Conservation (phyloP, 2,329 filamentous ascomycete genomes). For the Penicillium sp. region DNA sequence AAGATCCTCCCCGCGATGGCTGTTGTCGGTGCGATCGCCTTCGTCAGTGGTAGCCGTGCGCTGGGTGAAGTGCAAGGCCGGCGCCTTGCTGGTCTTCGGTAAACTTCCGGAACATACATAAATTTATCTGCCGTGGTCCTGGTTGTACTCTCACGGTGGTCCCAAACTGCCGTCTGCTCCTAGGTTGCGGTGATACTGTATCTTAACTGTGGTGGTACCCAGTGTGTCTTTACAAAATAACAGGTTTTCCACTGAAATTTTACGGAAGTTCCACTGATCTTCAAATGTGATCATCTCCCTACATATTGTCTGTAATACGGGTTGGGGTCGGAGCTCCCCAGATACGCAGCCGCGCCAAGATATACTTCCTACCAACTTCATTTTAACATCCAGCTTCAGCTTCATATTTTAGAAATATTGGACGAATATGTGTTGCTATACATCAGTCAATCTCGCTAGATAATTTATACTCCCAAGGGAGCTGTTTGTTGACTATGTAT, state of each 20-base stretch:
- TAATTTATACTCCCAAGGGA: not conserved
- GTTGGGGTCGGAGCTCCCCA: not conserved
- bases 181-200: constrained; percentile 8
- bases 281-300: not conserved
- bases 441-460: not conserved
- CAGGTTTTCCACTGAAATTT: not conserved
- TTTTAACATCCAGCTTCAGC: not conserved
- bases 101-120: constrained; percentile 19
- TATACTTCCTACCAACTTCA: too few species aligned
- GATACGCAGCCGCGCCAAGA: not conserved
- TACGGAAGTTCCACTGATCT: not conserved
- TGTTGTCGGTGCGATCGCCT: constrained; percentile 66
- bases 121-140: not conserved
- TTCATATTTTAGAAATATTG: not conserved
- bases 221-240: constrained; percentile 5
- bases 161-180: not conserved
- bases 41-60: constrained; percentile 85
- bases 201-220: constrained; percentile 20
- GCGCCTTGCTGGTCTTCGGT: constrained; percentile 70
- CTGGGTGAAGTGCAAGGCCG: constrained; percentile 89
- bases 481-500: constrained; percentile 9
- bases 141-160: not conserved
- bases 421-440: not conserved
- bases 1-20: constrained; percentile 74
- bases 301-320: not conserved